Conservation (phyloP, 169 alveolate species). For the Hepatocystis sp. region DNA sequence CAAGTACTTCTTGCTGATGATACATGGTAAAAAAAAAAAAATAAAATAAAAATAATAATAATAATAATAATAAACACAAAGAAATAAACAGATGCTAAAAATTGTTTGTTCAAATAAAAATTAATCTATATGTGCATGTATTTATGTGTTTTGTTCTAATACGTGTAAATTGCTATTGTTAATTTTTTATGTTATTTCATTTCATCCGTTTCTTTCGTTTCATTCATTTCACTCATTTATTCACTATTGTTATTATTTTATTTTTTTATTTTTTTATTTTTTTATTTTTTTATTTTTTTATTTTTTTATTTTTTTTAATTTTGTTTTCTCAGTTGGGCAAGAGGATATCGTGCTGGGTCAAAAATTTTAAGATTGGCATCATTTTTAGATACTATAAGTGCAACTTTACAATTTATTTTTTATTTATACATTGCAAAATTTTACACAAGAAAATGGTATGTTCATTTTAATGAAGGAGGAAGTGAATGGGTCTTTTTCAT, state of each 20-base stretch:
- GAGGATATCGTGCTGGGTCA: conserved; percentile 95
- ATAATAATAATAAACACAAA: too few relatives aligned
- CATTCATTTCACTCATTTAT: too few relatives aligned
- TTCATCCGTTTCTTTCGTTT: too few relatives aligned
- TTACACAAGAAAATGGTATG: conserved; percentile 91
- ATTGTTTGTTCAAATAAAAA: too few relatives aligned
- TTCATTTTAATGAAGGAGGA: conserved; percentile 92
- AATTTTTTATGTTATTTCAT: too few relatives aligned
- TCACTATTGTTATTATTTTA: too few relatives aligned
- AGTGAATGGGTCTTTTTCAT: conserved; percentile 92
- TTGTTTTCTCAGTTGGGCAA: conserved; percentile 89
- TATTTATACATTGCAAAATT: conserved; percentile 91
- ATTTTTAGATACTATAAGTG: conserved; percentile 92
- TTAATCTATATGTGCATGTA: too few relatives aligned
- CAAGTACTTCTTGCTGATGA: conserved; percentile 94
- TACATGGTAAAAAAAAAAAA: conserved; percentile 84
- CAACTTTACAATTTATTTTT: conserved; percentile 92
- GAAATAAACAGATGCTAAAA: too few relatives aligned
- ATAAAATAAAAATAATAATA: not conserved
- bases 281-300: too few relatives aligned
- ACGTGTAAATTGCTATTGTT: too few relatives aligned
- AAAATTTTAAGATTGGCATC: conserved; percentile 92
- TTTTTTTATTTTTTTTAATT: not conserved
- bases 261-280: too few relatives aligned
- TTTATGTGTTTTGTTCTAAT: too few relatives aligned